Conservation (phyloP, 2,329 filamentous ascomycete species). For the Cladorrhinum sp. region DNA sequence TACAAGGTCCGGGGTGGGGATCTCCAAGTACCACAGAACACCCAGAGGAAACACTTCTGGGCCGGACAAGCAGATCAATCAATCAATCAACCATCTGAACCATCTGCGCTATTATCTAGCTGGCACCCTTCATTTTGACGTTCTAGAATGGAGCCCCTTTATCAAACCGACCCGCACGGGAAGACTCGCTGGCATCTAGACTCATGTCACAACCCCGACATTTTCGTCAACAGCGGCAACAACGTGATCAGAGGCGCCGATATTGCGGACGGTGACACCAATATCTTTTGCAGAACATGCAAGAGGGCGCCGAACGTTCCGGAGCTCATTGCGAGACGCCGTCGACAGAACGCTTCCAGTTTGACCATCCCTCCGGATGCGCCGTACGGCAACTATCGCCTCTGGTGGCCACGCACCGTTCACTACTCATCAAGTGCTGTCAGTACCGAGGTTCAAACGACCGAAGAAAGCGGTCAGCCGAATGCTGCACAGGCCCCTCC, state of each 20-base stretch:
- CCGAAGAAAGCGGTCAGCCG: background rate
- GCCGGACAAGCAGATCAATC: too few species aligned
- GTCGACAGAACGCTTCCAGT: background rate
- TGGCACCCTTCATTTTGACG: too few species aligned
- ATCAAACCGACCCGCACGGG: background rate
- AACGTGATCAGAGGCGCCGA: background rate
- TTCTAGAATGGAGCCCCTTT: too few species aligned
- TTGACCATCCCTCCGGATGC: background rate
- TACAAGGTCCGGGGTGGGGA: too few species aligned
- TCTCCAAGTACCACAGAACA: too few species aligned
- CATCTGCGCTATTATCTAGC: too few species aligned
- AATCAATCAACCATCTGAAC: too few species aligned
- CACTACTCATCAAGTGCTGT: background rate
- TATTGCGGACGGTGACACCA: background rate
- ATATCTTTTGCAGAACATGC: conserved; percentile 1
- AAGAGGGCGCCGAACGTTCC: background rate
- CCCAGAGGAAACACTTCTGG: too few species aligned
- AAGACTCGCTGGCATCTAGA: background rate
- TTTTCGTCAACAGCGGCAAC: background rate
- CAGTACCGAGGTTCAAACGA: background rate
- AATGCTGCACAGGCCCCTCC: background rate
- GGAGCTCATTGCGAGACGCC: background rate
- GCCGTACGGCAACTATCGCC: background rate
- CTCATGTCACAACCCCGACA: background rate
- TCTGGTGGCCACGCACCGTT: background rate